These are phyloP conservation scores for Vitis rotundifolia DNA, from an alignment of 164 flowering plant species.

Conservation along the genomic window DNA sequence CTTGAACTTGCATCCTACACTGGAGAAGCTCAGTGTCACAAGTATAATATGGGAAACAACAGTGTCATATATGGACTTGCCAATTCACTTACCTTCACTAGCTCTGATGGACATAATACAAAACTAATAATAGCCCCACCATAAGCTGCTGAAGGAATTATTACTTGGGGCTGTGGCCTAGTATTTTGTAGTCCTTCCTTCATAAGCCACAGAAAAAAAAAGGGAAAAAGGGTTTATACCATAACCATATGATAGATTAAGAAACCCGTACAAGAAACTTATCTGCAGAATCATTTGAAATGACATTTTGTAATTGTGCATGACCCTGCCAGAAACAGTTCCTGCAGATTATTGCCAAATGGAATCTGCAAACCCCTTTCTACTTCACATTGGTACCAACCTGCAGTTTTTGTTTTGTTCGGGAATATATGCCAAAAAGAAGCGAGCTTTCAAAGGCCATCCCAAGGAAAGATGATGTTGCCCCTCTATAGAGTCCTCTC, in stretches of 20 bases:
- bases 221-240: neutral
- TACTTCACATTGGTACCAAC: conserved; percentile 31
- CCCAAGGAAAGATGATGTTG: conserved; percentile 90
- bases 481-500: conserved; percentile 93
- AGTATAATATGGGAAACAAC: neutral
- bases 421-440: conserved; percentile 88
- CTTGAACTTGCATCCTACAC: conserved; percentile 99
- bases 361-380: neutral
- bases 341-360: neutral
- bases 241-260: neutral
- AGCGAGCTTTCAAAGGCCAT: conserved; percentile 94
- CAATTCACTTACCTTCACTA: conserved; percentile 64
- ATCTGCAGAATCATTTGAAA: neutral
- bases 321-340: conserved; percentile 5
- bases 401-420: conserved; percentile 73
- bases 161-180: conserved; percentile 60
- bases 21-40: conserved; percentile 47
- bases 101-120: conserved; percentile 83
- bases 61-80: neutral
- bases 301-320: neutral
- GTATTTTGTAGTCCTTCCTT: conserved; percentile 54
- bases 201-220: conserved; percentile 4
- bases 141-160: conserved; percentile 80
- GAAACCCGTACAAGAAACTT: conserved; percentile 1
- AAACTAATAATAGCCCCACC: conserved; percentile 84